Evolutionary conservation across 2,329 filamentous ascomycete genomes (phyloP).

Genomic region (Emericellopsis cladophorae): DNA sequence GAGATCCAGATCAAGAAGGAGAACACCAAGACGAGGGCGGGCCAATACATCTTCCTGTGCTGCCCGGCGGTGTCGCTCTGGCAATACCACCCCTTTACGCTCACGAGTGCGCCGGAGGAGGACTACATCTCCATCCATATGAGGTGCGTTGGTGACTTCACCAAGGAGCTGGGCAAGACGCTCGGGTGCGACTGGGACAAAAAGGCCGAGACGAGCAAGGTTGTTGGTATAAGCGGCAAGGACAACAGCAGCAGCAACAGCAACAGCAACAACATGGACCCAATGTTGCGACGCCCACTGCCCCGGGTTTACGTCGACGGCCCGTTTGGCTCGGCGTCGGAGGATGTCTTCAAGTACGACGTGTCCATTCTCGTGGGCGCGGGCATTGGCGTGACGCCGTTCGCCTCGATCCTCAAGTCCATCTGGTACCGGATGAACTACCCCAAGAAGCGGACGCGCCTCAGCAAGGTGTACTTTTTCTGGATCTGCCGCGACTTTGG

Average conservation of each 20-base stretch:
- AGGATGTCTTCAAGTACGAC: slow-evolving; percentile 85
- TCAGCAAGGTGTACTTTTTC: slow-evolving; percentile 85
- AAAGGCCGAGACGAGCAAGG: slow-evolving; percentile 38
- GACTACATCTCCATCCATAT: slow-evolving; percentile 84
- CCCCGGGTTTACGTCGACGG: slow-evolving; percentile 76
- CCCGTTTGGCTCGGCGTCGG: slow-evolving; percentile 74
- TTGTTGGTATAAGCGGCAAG: slow-evolving; percentile 54
- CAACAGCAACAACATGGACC: slow-evolving; percentile 42
- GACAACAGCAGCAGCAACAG: slow-evolving; percentile 44
- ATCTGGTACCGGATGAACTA: slow-evolving; percentile 94
- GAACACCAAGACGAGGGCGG: slow-evolving; percentile 66
- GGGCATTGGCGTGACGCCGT: slow-evolving; percentile 77
- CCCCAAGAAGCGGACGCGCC: slow-evolving; percentile 63
- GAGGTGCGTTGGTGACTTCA: slow-evolving; percentile 74
- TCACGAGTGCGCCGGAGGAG: slow-evolving; percentile 79
- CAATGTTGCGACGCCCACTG: slow-evolving; percentile 58
- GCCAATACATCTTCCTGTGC: slow-evolving; percentile 83
- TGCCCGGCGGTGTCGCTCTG: slow-evolving; percentile 76
- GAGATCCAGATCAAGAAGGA: slow-evolving; percentile 92
- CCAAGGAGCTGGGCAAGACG: slow-evolving; percentile 52
- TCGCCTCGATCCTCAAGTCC: slow-evolving; percentile 76
- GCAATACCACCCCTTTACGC: slow-evolving; percentile 81
- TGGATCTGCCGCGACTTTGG: slow-evolving; percentile 85
- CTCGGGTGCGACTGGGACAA: slow-evolving; percentile 65
- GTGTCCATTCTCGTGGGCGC: slow-evolving; percentile 68